Evolutionary conservation across 495 filamentous ascomycete genomes (phyloP).

Genomic region (Penicillium cataractarum): DNA sequence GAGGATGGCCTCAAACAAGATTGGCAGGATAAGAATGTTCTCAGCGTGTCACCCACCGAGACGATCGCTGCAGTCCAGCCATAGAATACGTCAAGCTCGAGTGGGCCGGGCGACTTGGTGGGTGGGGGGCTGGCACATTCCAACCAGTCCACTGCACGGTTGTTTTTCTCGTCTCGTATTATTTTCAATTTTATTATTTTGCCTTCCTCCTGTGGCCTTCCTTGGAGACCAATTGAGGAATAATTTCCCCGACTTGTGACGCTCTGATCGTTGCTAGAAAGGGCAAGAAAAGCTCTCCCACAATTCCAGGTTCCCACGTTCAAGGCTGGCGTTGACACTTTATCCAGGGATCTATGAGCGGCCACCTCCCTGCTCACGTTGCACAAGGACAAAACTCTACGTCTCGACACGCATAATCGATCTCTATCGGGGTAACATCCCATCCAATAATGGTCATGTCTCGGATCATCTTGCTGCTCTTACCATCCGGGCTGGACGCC

Average conservation of each 20-base stretch:
- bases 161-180: not conserved
- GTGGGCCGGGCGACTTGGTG: slow-evolving; percentile 15
- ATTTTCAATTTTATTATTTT: not conserved
- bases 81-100: slow-evolving; percentile 32
- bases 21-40: slow-evolving; percentile 19
- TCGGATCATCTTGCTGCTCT: slow-evolving; percentile 19
- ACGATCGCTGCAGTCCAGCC: slow-evolving; percentile 32
- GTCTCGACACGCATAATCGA: not conserved
- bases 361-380: slow-evolving; percentile 5
- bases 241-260: not conserved
- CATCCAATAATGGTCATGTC: slow-evolving; percentile 17
- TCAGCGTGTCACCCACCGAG: slow-evolving; percentile 20
- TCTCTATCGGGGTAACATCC: slow-evolving; percentile 11
- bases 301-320: not conserved
- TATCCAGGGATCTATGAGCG: not conserved
- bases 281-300: not conserved
- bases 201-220: too few relatives aligned
- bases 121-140: slow-evolving; percentile 8
- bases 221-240: not conserved
- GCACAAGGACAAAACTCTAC: slow-evolving; percentile 10
- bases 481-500: slow-evolving; percentile 21
- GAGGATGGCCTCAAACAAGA: slow-evolving; percentile 2
- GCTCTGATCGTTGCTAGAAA: not conserved
- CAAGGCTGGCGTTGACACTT: not conserved
- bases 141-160: not conserved